Evolutionary conservation across 2,329 filamentous ascomycete genomes (phyloP), one percentile per base, ranked within the genome.

Genomic region (Talaromyces rugulosus): DNA sequence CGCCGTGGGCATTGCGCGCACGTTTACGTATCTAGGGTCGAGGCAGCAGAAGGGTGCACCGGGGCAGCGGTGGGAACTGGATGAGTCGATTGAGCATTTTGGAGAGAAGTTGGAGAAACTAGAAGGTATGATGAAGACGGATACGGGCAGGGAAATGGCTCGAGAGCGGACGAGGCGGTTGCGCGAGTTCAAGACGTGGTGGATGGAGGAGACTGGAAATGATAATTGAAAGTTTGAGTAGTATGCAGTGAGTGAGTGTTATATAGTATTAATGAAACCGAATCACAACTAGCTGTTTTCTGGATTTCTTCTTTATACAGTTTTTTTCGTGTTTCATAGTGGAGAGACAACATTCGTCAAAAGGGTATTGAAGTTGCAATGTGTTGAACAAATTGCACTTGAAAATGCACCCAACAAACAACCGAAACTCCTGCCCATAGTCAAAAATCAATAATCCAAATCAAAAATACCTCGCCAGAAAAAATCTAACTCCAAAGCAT

Each of bases 1-100:
- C 0, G 91, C 90, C 0, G 85, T 97, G 33, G 94, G 94, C 0
- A 88, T 96, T 61, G 93, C 86, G 2, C 81, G 94, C 51, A 86
- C 85, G 47, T 93, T 95, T 73, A 87, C 89, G 0, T 97, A 87
- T 73, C 86, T 89, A 0, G 92, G 89, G 0, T 88, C 87, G 8
- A 69, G 72, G 31, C 71, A 68, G 47, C 60, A 66, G 2, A 34
- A 58, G n/a, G 33, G 23, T 9, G 23, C 23, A 23, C 23, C 31
- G 5, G 61, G 61, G 2, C 67, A 67, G 9, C 66, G 66, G 6
- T 75, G 74, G 72, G 83, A 81, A 51, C 77, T 96, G 81, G 81
- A 82, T 44, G 84, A 86, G 54, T 86, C 87, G 5, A 85, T 96
- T 64, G 80, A 84, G 55, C 91, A 96, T 78, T 91, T 96, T 69